Evolutionary conservation across 495 filamentous ascomycete genomes (phyloP), one percentile per base, ranked within the genome.

Genomic region (Xylaria curta): DNA sequence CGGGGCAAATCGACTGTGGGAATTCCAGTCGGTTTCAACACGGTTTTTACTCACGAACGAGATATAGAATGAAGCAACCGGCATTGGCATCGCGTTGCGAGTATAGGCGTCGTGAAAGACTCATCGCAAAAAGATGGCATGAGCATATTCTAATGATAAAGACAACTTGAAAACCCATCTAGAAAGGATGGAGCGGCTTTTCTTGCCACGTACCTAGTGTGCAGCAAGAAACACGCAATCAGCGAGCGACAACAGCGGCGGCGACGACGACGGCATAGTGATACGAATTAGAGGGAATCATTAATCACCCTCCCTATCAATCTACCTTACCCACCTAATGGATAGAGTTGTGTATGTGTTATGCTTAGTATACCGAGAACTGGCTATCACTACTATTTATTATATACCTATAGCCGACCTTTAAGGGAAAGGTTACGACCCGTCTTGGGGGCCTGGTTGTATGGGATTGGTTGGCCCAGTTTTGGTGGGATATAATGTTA

Each of bases 401-500:
- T 62, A 71, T 70, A 54, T 46, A 70, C 33, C 49, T 71, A 65
- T 59, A 58, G 69, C 47, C 19, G 33, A 58, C 49, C 68, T 63
- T 47, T 49, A 6, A 33, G 38, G 31, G 33, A 28, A 49, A n/a
- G 61, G n/a, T 47, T 24, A 26, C 6, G 24, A 3, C 28, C 69
- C 26, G 60, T 36, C 19, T 19, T 59, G 31, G 61, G 28, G 49
- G 36, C 49, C 60, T 64, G 31, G 53, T 65, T 47, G 49, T 66
- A 47, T 65, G 38, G 46, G 49, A 47, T 40, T 60, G 60, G 38
- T 63, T 24, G 31, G 69, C 60, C 61, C 31, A 19, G 33, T 31
- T 38, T 71, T 71, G 69, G 69, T 71, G 65, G 60, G 60, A 71
- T 65, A 65, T 71, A 71, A 71, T 71, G 47, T 71, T 71, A 71